phyloP scores from a whole-genome alignment of 148 eudicot species.

The Euryodendron excelsum region DNA sequence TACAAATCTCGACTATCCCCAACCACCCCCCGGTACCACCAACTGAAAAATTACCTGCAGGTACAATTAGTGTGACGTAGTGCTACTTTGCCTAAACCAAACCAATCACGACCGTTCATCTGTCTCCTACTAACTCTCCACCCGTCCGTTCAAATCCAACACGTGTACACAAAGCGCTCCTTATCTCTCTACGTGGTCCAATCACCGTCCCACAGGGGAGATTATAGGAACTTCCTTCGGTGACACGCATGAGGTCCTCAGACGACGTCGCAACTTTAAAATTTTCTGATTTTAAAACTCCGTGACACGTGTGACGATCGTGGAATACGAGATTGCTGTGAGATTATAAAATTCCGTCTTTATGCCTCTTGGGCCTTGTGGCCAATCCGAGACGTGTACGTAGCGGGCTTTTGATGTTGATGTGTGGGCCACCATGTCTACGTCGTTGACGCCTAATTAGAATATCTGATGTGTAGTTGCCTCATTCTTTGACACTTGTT shows the following conservation, averaged over 20 bases:
- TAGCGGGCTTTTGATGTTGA: slow-evolving; percentile 14
- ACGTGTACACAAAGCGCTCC: slow-evolving; percentile 12
- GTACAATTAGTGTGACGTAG: slow-evolving; percentile 6
- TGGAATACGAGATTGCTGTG: neutral
- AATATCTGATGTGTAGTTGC: neutral
- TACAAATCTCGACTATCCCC: neutral
- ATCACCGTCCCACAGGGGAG: no score
- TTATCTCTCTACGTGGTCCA: slow-evolving; percentile 23
- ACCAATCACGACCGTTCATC: slow-evolving; percentile 16
- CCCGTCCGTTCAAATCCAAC: slow-evolving; percentile 13
- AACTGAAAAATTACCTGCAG: slow-evolving; percentile 24
- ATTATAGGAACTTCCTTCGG: neutral
- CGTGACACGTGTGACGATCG: neutral
- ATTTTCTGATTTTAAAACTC: neutral
- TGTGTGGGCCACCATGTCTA: neutral
- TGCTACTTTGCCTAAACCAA: neutral
- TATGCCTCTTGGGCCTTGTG: neutral
- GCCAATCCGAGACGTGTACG: slow-evolving; percentile 31
- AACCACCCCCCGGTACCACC: neutral
- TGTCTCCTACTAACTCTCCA: neutral
- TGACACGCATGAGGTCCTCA: slow-evolving; percentile 15
- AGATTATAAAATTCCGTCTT: neutral
- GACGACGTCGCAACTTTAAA: neutral
- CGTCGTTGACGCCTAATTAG: neutral
- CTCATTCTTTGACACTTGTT: neutral